Conservation (phyloP, 306 rosid genomes). For the Oemleria cerasiformis region DNA sequence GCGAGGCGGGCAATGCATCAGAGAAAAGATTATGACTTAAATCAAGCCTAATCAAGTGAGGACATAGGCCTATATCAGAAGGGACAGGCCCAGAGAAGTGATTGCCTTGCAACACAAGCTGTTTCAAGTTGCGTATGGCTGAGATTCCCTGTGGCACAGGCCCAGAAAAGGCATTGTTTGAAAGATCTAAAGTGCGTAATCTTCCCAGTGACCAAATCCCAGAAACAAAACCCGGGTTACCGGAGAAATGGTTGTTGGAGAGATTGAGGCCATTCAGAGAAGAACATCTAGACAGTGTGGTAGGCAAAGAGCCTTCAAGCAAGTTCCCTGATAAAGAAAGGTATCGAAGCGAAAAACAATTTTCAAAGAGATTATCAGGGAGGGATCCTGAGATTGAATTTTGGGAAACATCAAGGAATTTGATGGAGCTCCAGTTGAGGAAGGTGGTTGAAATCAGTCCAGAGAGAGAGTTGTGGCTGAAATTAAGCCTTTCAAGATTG, state of each 20-base stretch:
- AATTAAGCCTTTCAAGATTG: conserved; percentile 47
- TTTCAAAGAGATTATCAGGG: conserved; percentile 42
- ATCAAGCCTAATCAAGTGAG: conserved; percentile 59
- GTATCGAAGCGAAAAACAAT: conserved; percentile 46
- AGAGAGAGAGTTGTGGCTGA: conserved; percentile 61
- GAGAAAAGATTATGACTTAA: conserved; percentile 52
- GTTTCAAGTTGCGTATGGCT: conserved; percentile 62
- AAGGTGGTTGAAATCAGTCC: conserved; percentile 53
- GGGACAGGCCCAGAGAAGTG: conserved; percentile 72
- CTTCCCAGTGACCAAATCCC: conserved; percentile 61
- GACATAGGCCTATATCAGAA: conserved; percentile 64
- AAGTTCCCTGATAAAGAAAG: conserved; percentile 58
- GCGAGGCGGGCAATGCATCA: conserved; percentile 51
- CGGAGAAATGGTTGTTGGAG: conserved; percentile 58
- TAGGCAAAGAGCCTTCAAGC: conserved; percentile 67
- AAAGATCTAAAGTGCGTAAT: conserved; percentile 73
- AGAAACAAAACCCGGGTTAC: conserved; percentile 42
- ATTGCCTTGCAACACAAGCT: conserved; percentile 45
- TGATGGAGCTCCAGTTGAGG: conserved; percentile 46
- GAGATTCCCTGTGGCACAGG: conserved; percentile 59
- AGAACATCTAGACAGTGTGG: conserved; percentile 49
- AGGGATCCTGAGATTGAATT: conserved; percentile 63
- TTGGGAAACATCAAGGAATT: conserved; percentile 65
- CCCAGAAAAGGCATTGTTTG: conserved; percentile 66
- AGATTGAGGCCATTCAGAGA: conserved; percentile 57